Percentiles rank a stretch among this genome's conserved stretches.
Evolutionary conservation across 2,329 filamentous ascomycete genomes (phyloP).

Genomic region (Lecanicillium sp.): DNA sequence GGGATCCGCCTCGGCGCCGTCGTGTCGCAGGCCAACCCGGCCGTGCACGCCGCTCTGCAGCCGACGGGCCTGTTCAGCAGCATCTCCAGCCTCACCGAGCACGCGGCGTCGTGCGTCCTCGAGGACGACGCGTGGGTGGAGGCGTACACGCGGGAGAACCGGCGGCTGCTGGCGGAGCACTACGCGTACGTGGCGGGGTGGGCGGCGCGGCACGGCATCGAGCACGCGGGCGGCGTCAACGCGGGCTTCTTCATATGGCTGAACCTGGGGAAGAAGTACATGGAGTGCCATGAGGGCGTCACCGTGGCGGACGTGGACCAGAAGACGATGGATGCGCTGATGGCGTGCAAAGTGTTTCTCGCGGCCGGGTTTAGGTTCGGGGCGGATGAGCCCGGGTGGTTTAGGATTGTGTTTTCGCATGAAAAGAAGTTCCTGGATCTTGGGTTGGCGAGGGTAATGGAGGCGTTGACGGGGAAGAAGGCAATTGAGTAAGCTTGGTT

Average conservation of each 20-base stretch:
- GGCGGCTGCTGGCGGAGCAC: conserved; percentile 30
- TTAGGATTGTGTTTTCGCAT: conserved; percentile 34
- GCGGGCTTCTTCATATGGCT: conserved; percentile 53
- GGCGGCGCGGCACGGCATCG: conserved; percentile 34
- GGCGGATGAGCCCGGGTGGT: conserved; percentile 33
- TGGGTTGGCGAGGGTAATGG: conserved; percentile 16
- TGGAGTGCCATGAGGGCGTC: conserved; percentile 13
- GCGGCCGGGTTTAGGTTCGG: conserved; percentile 32
- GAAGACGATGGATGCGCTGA: conserved; percentile 23
- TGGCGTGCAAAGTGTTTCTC: conserved; percentile 29
- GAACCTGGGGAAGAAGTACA: conserved; percentile 34
- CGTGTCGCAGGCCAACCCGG: conserved; percentile 40
- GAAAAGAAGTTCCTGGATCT: conserved; percentile 24
- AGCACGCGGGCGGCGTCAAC: conserved; percentile 41
- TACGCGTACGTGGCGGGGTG: conserved; percentile 33
- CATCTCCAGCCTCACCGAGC: conserved; percentile 38
- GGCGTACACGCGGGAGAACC: conserved; percentile 39
- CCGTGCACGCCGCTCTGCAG: conserved; percentile 32
- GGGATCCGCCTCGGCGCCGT: conserved; percentile 47
- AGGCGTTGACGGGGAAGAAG: background rate
- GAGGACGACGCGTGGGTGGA: conserved; percentile 39
- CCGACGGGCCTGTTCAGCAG: conserved; percentile 37
- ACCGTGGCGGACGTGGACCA: conserved; percentile 21
- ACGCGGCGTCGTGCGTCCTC: conserved; percentile 34
- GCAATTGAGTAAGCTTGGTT: background rate